Conservation (phyloP, 2,329 filamentous ascomycete species). For the Celoporthe dispersa region DNA sequence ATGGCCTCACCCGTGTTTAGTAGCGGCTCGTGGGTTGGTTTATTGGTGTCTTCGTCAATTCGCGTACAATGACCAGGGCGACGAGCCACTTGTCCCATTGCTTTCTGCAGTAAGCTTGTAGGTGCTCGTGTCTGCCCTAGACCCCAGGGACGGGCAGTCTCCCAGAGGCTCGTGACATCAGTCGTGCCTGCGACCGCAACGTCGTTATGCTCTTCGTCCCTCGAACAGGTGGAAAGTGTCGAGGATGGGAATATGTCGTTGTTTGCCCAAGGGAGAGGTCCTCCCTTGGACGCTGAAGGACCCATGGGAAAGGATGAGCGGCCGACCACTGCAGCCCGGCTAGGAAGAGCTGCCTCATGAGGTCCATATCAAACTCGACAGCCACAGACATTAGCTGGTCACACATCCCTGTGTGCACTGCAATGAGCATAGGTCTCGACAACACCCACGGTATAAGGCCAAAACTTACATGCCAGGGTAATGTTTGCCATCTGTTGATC, state of each 20-base stretch:
- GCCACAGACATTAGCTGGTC: slow-evolving; percentile 40
- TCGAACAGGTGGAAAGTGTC: background rate
- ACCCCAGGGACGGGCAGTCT: slow-evolving; percentile 37
- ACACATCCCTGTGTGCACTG: slow-evolving; percentile 36
- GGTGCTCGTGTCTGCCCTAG: slow-evolving; percentile 37
- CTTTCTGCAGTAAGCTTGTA: slow-evolving; percentile 34
- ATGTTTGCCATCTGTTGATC: slow-evolving; percentile 41
- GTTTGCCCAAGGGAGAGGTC: slow-evolving; percentile 30
- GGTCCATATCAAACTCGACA: slow-evolving; percentile 37
- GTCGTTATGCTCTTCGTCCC: background rate
- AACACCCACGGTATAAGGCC: too few species aligned
- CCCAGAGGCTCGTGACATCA: slow-evolving; percentile 28
- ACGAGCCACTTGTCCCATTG: slow-evolving; percentile 37
- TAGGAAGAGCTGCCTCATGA: slow-evolving; percentile 35
- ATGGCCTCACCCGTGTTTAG: slow-evolving; percentile 44
- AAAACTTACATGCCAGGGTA: slow-evolving; percentile 38
- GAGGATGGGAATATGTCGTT: background rate
- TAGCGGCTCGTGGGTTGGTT: slow-evolving; percentile 41
- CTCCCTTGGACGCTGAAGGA: slow-evolving; percentile 23
- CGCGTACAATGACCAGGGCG: slow-evolving; percentile 43
- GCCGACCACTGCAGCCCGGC: slow-evolving; percentile 38
- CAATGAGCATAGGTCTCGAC: background rate
- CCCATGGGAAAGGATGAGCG: slow-evolving; percentile 39
- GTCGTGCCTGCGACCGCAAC: slow-evolving; percentile 8
- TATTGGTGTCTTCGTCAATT: slow-evolving; percentile 44